Evolutionary conservation across 768 basidiomycete species (phyloP).

Genomic region (Clathrus columnatus): DNA sequence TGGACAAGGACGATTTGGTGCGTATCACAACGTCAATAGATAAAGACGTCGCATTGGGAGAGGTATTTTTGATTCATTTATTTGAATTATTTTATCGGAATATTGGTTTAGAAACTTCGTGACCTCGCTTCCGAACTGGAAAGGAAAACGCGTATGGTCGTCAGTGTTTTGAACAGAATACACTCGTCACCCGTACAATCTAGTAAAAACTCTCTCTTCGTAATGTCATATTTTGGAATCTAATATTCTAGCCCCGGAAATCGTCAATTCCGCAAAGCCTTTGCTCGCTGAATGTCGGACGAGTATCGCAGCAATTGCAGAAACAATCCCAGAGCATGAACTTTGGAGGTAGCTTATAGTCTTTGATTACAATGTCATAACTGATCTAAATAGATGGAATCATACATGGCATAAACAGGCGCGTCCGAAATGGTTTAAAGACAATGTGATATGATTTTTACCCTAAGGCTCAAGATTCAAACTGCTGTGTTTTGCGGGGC

Average conservation of each 20-base stretch:
- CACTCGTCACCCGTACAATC: constrained; percentile 60
- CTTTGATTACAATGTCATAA: not conserved
- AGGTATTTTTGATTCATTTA: constrained; percentile 35
- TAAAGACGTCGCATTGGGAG: constrained; percentile 52
- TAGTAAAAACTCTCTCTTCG: constrained; percentile 34
- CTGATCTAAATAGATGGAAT: constrained; percentile 10
- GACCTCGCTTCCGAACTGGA: constrained; percentile 68
- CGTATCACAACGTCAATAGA: constrained; percentile 53
- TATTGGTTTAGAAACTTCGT: constrained; percentile 57
- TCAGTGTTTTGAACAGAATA: constrained; percentile 70
- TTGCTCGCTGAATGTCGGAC: constrained; percentile 47
- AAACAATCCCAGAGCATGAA: constrained; percentile 3
- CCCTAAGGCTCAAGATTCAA: constrained; percentile 31
- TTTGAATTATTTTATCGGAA: constrained; percentile 3
- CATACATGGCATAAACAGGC: constrained; percentile 9
- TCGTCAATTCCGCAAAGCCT: constrained; percentile 51
- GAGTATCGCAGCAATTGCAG: constrained; percentile 38
- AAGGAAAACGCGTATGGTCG: constrained; percentile 62
- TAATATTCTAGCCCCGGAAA: constrained; percentile 41
- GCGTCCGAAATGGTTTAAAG: not conserved
- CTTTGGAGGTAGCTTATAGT: constrained; percentile 5
- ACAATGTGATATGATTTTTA: not conserved
- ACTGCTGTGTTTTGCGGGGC: constrained; percentile 58
- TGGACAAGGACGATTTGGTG: constrained; percentile 51
- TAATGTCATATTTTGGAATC: not conserved